phyloP scores from a whole-genome alignment of 352 stramenopile species.

The Globisporangium nodosum region DNA sequence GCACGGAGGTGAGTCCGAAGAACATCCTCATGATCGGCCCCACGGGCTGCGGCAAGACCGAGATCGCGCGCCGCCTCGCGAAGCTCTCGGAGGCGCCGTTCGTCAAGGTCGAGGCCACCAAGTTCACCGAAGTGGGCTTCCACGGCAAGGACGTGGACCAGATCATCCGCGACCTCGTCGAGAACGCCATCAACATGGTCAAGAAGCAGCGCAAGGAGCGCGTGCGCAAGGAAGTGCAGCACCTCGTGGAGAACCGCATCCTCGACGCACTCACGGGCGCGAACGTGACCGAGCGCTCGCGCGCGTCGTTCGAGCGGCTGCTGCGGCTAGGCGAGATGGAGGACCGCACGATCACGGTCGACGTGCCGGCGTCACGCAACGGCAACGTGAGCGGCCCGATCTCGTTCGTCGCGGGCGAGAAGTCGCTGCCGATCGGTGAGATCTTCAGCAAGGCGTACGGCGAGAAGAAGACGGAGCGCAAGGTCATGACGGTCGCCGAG shows the following conservation, averaged over 20 bases:
- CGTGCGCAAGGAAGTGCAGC: slow-evolving; percentile 89
- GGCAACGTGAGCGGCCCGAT: slow-evolving; percentile 41
- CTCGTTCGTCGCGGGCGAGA: slow-evolving; percentile 66
- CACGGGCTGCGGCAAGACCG: slow-evolving; percentile 97
- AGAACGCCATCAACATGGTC: slow-evolving; percentile 95
- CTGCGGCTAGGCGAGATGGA: slow-evolving; percentile 80
- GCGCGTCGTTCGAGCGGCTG: slow-evolving; percentile 91
- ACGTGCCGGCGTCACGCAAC: slow-evolving; percentile 60
- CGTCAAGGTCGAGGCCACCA: slow-evolving; percentile 98
- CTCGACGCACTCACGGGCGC: slow-evolving; percentile 92
- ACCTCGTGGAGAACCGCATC: slow-evolving; percentile 94
- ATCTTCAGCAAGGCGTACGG: slow-evolving; percentile 68
- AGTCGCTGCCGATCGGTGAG: slow-evolving; percentile 63
- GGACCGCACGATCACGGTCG: slow-evolving; percentile 73
- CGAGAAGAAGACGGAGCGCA: slow-evolving; percentile 87
- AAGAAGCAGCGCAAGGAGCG: slow-evolving; percentile 94
- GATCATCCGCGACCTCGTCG: slow-evolving; percentile 99
- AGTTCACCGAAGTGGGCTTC: slow-evolving; percentile 99
- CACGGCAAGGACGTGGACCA: slow-evolving; percentile 98
- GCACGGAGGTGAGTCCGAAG: slow-evolving; percentile 94
- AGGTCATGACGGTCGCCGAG: slow-evolving; percentile 93
- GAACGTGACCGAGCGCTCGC: slow-evolving; percentile 73
- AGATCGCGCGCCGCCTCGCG: slow-evolving; percentile 96
- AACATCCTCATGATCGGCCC: slow-evolving; percentile 99
- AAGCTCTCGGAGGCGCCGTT: slow-evolving; percentile 97